Conservation (phyloP, 768 basidiomycete species). For the Boletus sensibilis region DNA sequence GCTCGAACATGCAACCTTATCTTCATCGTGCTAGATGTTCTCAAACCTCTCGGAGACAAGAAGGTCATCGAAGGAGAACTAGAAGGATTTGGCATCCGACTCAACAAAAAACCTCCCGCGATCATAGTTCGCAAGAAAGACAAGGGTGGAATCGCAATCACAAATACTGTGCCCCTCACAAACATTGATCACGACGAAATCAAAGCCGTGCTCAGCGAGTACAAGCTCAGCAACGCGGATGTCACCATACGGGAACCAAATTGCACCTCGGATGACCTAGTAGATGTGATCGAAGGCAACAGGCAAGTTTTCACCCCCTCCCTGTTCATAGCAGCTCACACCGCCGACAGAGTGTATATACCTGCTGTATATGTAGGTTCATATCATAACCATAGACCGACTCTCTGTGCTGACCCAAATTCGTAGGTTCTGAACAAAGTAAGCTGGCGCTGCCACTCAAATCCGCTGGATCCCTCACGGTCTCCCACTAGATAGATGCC, state of each 20-base stretch:
- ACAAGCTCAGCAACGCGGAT: slow-evolving; percentile 84
- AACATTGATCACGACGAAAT: slow-evolving; percentile 96
- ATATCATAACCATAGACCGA: neutral
- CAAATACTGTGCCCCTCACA: slow-evolving; percentile 94
- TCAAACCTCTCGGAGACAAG: slow-evolving; percentile 97
- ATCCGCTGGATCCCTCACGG: neutral
- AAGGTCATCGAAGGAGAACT: slow-evolving; percentile 87
- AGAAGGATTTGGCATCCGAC: slow-evolving; percentile 96
- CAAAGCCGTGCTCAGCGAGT: slow-evolving; percentile 92
- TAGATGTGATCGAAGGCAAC: slow-evolving; percentile 97
- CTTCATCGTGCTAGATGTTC: slow-evolving; percentile 96
- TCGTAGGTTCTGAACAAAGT: slow-evolving; percentile 82
- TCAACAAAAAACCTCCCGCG: slow-evolving; percentile 92
- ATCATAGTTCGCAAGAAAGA: slow-evolving; percentile 84
- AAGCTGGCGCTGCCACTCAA: slow-evolving; percentile 3
- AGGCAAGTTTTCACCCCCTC: slow-evolving; percentile 41
- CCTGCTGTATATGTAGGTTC: slow-evolving; percentile 81
- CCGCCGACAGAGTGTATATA: slow-evolving; percentile 74
- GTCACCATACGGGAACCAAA: slow-evolving; percentile 90
- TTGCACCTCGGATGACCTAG: slow-evolving; percentile 92
- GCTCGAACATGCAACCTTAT: slow-evolving; percentile 98
- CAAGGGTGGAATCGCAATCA: slow-evolving; percentile 89
- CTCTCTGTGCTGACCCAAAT: neutral
- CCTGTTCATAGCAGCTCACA: slow-evolving; percentile 3
- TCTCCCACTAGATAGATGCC: slow-evolving; percentile 75